A percentile compares a stretch with the other conserved stretches of the same genome.
These are phyloP conservation scores for Epichloe aotearoae DNA, from an alignment of 2,329 filamentous ascomycete species.

Conservation along the genomic window DNA sequence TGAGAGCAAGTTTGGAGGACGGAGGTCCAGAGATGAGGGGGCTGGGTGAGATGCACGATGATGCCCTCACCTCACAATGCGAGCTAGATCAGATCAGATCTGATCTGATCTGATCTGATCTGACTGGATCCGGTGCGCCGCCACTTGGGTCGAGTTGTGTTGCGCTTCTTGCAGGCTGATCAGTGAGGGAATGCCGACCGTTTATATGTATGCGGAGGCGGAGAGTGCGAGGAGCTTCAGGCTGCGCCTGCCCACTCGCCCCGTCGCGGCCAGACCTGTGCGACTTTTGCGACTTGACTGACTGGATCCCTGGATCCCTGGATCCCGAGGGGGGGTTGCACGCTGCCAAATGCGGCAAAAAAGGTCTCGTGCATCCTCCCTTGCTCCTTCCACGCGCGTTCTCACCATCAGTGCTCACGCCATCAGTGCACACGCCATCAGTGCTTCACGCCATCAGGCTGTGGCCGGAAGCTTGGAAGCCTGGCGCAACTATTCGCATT, in stretches of 20 bases:
- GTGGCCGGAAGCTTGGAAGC: no score
- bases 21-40: not conserved
- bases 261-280: not conserved
- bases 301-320: not conserved
- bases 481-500: no score
- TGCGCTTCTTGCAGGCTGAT: not conserved
- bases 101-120: not conserved
- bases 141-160: not conserved
- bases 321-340: not conserved
- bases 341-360: conserved; percentile 2
- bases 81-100: conserved; percentile 1
- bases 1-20: not conserved
- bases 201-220: conserved; percentile 28
- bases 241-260: not conserved
- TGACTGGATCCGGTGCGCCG: not conserved
- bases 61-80: not conserved
- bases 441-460: not conserved
- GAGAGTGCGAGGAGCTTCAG: no score
- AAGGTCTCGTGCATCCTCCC: conserved; percentile 2
- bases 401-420: no score
- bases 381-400: not conserved
- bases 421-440: no score
- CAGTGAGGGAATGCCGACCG: conserved; percentile 27
- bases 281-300: not conserved
- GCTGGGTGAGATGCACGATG: conserved; percentile 1